Evolutionary conservation across 129 eudicot genomes (phyloP).

Genomic region (Lactuca sativa): DNA sequence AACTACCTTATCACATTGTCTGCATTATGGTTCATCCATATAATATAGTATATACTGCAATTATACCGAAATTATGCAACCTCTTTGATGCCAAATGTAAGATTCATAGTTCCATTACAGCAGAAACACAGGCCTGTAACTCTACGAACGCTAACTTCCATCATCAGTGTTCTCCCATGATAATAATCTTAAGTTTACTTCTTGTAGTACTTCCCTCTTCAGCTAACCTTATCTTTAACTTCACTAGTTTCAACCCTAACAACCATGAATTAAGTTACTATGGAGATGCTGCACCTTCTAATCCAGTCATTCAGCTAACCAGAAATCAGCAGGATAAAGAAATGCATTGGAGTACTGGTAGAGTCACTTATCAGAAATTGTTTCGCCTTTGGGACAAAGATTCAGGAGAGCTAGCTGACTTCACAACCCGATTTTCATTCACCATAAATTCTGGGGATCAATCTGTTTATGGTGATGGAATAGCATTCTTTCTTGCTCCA

Average conservation of each 20-base stretch:
- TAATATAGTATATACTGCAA: not conserved
- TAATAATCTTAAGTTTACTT: slow-evolving; percentile 1
- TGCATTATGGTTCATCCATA: not conserved
- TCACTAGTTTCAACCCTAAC: slow-evolving; percentile 23
- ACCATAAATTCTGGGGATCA: not conserved
- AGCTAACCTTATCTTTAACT: slow-evolving; percentile 16
- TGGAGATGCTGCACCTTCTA: slow-evolving; percentile 31
- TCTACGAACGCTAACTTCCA: not conserved
- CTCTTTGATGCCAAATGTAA: slow-evolving; percentile 4
- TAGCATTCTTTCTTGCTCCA: slow-evolving; percentile 25
- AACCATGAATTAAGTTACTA: slow-evolving; percentile 13
- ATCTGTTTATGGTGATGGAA: slow-evolving; percentile 12
- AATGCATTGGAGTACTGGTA: slow-evolving; percentile 14
- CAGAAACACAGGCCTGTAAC: slow-evolving; percentile 6
- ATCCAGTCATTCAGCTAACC: slow-evolving; percentile 30
- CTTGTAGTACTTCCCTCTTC: slow-evolving; percentile 7
- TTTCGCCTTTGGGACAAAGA: slow-evolving; percentile 30
- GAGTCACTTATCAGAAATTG: slow-evolving; percentile 3
- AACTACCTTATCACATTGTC: not conserved
- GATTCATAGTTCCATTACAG: not conserved
- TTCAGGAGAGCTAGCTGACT: slow-evolving; percentile 23
- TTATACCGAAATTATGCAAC: not conserved
- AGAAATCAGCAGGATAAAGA: slow-evolving; percentile 27
- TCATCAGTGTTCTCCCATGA: not conserved
- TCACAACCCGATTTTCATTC: slow-evolving; percentile 20